Conservation (phyloP, 78 protist species). For the Thecamonas trahens region DNA sequence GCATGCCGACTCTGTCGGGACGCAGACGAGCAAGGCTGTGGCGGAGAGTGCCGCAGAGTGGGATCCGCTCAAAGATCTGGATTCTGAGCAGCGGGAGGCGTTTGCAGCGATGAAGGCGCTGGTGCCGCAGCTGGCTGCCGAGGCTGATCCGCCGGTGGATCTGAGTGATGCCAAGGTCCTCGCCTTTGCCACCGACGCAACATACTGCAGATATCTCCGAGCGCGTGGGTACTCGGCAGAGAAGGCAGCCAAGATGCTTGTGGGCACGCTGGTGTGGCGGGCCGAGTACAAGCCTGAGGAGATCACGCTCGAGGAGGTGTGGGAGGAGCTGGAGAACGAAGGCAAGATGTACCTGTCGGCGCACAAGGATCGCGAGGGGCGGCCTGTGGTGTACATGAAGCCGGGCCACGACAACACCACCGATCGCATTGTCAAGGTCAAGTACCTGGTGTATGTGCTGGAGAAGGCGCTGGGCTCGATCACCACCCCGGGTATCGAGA, state of each 20-base stretch:
- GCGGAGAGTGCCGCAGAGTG: too few species aligned
- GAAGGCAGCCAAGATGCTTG: constrained; percentile 7
- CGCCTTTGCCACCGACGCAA: too few species aligned
- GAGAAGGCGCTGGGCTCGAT: constrained; percentile 24
- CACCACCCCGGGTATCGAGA: constrained; percentile 25
- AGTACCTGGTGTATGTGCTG: constrained; percentile 25
- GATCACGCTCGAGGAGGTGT: constrained; percentile 19
- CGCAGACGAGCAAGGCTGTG: too few species aligned
- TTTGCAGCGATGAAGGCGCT: too few species aligned
- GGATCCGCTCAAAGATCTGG: too few species aligned
- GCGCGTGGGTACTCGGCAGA: constrained; percentile 35
- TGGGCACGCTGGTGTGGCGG: constrained; percentile 35
- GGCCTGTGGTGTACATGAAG: constrained; percentile 15
- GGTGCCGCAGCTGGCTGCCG: too few species aligned
- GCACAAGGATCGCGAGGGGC: constrained; percentile 14
- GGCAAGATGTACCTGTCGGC: constrained; percentile 32
- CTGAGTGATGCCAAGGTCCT: too few species aligned
- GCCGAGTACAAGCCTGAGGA: constrained; percentile 26
- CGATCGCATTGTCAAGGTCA: constrained; percentile 19
- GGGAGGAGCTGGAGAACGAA: constrained; percentile 24
- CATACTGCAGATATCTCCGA: constrained; percentile 39
- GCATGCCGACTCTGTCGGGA: too few species aligned
- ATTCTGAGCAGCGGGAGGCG: too few species aligned
- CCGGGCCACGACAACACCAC: constrained; percentile 35
- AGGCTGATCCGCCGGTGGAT: too few species aligned